Conservation (phyloP, 2,329 filamentous ascomycete species). For the Pseudocercospora fijiensis region DNA sequence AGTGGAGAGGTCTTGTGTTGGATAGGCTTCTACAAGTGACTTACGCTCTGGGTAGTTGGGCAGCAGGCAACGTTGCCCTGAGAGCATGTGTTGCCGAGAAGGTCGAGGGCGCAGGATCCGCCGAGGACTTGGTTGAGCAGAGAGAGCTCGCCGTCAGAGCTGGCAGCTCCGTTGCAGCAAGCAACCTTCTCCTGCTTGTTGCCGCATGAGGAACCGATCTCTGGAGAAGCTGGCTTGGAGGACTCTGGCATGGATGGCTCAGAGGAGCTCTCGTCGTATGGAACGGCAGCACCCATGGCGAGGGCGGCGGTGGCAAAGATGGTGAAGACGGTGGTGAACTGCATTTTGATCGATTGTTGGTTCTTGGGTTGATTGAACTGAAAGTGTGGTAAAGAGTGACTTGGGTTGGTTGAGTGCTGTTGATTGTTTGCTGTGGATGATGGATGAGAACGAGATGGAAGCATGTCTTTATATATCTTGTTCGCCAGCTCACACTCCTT, state of each 20-base stretch:
- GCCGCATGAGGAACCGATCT: slow-evolving; percentile 3
- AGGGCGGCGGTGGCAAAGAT: slow-evolving; percentile 11
- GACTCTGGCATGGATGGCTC: slow-evolving; percentile 2
- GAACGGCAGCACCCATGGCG: slow-evolving; percentile 6
- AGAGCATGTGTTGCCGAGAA: slow-evolving; percentile 3
- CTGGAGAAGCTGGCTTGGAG: neutral
- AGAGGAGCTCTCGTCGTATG: slow-evolving; percentile 1
- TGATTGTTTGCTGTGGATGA: slow-evolving; percentile 8
- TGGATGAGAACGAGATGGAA: neutral
- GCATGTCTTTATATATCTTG: slow-evolving; percentile 9
- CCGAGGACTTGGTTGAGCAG: slow-evolving; percentile 4
- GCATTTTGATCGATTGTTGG: slow-evolving; percentile 17
- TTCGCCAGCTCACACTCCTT: neutral
- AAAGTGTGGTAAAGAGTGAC: slow-evolving; percentile 1
- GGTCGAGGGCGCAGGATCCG: slow-evolving; percentile 11
- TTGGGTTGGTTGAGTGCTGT: slow-evolving; percentile 7
- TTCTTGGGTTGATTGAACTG: neutral
- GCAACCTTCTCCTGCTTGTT: slow-evolving; percentile 14
- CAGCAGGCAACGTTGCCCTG: slow-evolving; percentile 20
- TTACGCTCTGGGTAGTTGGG: slow-evolving; percentile 13
- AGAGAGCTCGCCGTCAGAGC: neutral
- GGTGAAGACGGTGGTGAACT: slow-evolving; percentile 17
- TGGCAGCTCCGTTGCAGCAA: slow-evolving; percentile 12
- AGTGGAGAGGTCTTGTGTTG: neutral
- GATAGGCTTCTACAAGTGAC: neutral